Conservation (phyloP, 164 flowering plant genomes). For the Annona squamosa region DNA sequence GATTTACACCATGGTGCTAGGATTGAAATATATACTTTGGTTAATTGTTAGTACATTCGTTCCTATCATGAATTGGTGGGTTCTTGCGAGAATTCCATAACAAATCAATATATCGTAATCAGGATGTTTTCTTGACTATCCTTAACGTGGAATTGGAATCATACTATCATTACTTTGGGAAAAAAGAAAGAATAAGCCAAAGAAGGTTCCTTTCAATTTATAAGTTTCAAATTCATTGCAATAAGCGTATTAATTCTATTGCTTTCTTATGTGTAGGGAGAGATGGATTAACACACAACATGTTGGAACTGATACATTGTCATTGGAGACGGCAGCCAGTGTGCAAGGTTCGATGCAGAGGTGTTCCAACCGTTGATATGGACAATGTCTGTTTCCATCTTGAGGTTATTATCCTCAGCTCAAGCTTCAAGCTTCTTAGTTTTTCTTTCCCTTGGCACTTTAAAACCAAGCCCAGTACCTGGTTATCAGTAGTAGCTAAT, state of each 20-base stretch:
- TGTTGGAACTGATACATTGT: slow-evolving; percentile 85
- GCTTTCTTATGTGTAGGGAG: slow-evolving; percentile 46
- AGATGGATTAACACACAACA: slow-evolving; percentile 93
- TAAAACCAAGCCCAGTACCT: neutral
- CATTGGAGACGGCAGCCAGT: slow-evolving; percentile 78
- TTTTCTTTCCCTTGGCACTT: neutral
- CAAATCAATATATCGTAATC: too few species aligned
- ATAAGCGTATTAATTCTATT: too few species aligned
- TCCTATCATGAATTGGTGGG: neutral
- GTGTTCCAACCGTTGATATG: slow-evolving; percentile 97
- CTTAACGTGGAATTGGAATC: neutral
- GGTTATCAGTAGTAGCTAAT: neutral
- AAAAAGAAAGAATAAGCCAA: neutral
- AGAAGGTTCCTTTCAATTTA: neutral
- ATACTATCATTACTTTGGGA: neutral
- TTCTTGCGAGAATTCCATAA: neutral
- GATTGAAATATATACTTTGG: too few species aligned
- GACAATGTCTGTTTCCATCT: slow-evolving; percentile 77
- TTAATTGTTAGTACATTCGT: neutral
- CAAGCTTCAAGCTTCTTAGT: neutral
- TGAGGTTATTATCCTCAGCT: slow-evolving; percentile 50
- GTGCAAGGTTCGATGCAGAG: slow-evolving; percentile 83
- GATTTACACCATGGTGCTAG: too few species aligned
- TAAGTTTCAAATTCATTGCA: too few species aligned
- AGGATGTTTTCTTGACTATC: too few species aligned